Conservation (phyloP, 768 basidiomycete genomes). For the Tulasnella sp. region DNA sequence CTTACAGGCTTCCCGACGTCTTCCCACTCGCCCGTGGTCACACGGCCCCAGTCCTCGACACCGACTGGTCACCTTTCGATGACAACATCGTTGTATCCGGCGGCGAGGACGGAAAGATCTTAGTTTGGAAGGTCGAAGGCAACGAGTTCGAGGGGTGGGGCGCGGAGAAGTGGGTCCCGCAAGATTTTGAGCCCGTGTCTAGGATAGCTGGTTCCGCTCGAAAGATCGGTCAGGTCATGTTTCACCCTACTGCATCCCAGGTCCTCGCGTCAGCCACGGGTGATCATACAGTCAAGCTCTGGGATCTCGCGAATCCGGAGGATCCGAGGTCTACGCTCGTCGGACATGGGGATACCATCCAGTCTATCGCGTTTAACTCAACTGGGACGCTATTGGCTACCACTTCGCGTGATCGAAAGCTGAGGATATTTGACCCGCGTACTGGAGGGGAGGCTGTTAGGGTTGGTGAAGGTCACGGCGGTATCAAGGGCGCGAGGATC, state of each 20-base stretch:
- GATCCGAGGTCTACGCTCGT: constrained; percentile 47
- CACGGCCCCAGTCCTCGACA: constrained; percentile 74
- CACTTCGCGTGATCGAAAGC: constrained; percentile 85
- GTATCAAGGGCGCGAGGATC: constrained; percentile 85
- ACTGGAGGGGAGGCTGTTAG: constrained; percentile 72
- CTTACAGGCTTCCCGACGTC: constrained; percentile 80
- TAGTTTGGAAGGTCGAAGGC: constrained; percentile 82
- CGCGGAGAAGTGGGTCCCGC: constrained; percentile 66
- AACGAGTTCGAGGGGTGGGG: constrained; percentile 75
- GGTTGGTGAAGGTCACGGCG: constrained; percentile 75
- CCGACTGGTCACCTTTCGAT: constrained; percentile 92
- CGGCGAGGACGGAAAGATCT: constrained; percentile 88
- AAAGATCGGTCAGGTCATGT: constrained; percentile 89
- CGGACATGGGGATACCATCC: constrained; percentile 83
- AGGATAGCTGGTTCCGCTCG: constrained; percentile 69
- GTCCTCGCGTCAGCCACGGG: constrained; percentile 70
- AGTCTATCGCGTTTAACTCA: constrained; percentile 70
- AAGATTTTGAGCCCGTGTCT: constrained; percentile 77
- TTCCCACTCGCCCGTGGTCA: constrained; percentile 80
- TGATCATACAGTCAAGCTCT: constrained; percentile 81
- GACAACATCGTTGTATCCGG: constrained; percentile 84
- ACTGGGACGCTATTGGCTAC: constrained; percentile 76
- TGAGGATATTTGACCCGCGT: constrained; percentile 87
- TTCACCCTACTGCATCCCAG: constrained; percentile 83
- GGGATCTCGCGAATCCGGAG: constrained; percentile 76